Base-by-base conservation (phyloP, 1,139 yeast genomes). In the Suhomyces bokatorum region DNA sequence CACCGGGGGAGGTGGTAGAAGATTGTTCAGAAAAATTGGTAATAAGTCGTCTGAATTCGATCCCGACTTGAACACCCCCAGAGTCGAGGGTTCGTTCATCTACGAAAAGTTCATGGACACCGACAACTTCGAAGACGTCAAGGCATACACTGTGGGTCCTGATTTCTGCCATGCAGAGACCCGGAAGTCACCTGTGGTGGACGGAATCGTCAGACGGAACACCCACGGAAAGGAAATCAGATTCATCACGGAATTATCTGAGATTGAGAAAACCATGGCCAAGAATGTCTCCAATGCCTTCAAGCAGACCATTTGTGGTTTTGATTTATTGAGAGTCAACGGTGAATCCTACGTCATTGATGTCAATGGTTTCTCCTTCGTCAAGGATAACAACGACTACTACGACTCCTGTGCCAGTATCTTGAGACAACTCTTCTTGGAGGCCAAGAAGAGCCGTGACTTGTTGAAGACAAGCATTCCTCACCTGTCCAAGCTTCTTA, bases 91-190 rank as follows among this genome's bases (percentile, higher is more conserved):
- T 2, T 88, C 97, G 0, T 95, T 78, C 63, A 84, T 95, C 44
- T 95, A 95, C 64, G 99, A 95, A 63, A 77, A 86, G 64, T 95
- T 93, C 58, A 90, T 95, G 95, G 98, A 93, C 61, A 93, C 99
- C 3, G 98, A 95, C 63, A 93, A 95, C 61, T 90, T 91, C 59
- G 99, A 95, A 67, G 99, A 95, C 65, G 99, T 95, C 51, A 95
- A 95, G 66, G 99, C 99, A 0, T 95, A 95, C 63, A 95, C 99
- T 1, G 98, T 95, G 3, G 99, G 99, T 1, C 83, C 86, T 4
- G 71, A 73, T 22, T 95, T 79, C 60, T 93, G 99, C 60, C 99
- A 95, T 64, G 99, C 99, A 0, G 99, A 95, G 62, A 95, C 99
- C 1, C 79, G 99, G 58, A 95, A 95, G 63, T 90, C 97, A 0